These are phyloP conservation scores for Lenwebbia sp. DNA, from an alignment of 345 rosid genomes.

Conservation along the genomic window DNA sequence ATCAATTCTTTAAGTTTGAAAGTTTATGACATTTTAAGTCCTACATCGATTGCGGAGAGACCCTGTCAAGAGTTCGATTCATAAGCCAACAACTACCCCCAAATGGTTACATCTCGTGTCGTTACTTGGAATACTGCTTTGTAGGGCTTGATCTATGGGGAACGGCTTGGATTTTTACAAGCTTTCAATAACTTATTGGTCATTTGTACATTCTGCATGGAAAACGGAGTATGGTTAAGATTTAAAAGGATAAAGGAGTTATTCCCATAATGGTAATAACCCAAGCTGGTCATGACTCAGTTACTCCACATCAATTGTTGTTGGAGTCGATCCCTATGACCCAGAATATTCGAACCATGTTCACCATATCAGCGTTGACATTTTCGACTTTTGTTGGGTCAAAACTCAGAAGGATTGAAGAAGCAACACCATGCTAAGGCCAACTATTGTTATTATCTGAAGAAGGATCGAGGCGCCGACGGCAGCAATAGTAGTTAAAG, in stretches of 20 bases:
- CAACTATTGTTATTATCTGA: not conserved
- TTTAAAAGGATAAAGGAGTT: not conserved
- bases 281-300: not conserved
- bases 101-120: too few species aligned
- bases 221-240: not conserved
- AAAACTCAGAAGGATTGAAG: not conserved
- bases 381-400: not conserved
- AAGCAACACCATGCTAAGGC: too few species aligned
- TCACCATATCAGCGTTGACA: not conserved
- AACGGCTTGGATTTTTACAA: not conserved
- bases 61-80: fast-evolving
- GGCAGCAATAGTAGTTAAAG: not conserved
- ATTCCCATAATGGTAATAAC: not conserved
- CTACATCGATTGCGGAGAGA: not conserved
- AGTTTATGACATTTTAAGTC: not conserved
- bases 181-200: not conserved
- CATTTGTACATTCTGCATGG: too few species aligned
- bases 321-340: not conserved
- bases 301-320: not conserved
- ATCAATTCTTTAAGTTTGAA: fast-evolving
- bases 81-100: not conserved
- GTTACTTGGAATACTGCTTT: not conserved
- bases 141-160: not conserved
- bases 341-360: not conserved
- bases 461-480: not conserved